Base-by-base conservation (phyloP, 169 alveolate genomes). In the Cryptosporidium ryanae region DNA sequence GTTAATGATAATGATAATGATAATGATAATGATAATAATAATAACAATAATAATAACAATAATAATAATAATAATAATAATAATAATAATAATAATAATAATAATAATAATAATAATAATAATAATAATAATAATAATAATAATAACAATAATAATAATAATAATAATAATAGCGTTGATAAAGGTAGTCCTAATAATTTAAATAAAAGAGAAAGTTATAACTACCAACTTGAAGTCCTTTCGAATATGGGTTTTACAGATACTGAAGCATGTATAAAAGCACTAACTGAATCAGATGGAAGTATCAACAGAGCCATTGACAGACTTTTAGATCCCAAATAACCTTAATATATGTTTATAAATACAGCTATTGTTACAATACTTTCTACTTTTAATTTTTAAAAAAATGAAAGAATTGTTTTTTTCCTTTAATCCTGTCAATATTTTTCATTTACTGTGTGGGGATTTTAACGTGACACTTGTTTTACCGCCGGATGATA, bases 221-320 rank as follows among this genome's bases (percentile, higher is more conserved):
- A 55, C 48, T 76, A 91, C 48, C 94, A 94, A 82, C 68, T 93
- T 38, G 92, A 90, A 81, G 90, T 91, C 43, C 92, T 94, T 76
- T 90, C 83, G 23, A 92, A 65, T 43, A 94, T 94, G 96, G 96
- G 96, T 3, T 65, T 94, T 49, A 90, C 93, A 23, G 95, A 94
- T 68, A 90, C 91, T 0, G 92, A 92, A 3, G 91, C 91, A 48
- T 93, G 96, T 64, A 64, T 94, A 46, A 92, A 84, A 50, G 96
- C 96, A 3, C 82, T 94, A 12, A 90, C 92, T 81, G 93, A 90
- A 21, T 82, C 96, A 25, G 94, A 94, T 61, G 96, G 96, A 49
- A 94, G 94, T 82, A 57, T 94, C 17, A 92, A 91, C 49, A 76
- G 91, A 66, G 96, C 96, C 31, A 71, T 94, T 21, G 96, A 91